Conservation (phyloP, 2,329 filamentous ascomycete genomes). For the Aureobasidium sp. region DNA sequence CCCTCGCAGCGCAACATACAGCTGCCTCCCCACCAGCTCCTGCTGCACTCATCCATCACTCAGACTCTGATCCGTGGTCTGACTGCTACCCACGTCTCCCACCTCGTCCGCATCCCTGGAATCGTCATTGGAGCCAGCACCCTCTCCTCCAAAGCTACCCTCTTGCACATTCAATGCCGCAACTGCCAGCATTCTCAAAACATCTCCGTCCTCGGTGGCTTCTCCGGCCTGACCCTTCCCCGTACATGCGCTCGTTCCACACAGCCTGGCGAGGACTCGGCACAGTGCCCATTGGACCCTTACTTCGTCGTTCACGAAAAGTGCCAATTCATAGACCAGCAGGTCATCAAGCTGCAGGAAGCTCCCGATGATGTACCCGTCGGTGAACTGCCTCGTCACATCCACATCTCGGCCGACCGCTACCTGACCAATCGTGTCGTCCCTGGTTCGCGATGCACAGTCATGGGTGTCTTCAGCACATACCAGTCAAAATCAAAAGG, state of each 20-base stretch:
- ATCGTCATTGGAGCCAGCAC: conserved; percentile 97
- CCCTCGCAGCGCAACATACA: conserved; percentile 60
- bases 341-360: conserved; percentile 96
- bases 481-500: conserved; percentile 83
- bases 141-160: conserved; percentile 89
- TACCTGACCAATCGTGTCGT: conserved; percentile 95
- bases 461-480: conserved; percentile 97
- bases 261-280: conserved; percentile 53
- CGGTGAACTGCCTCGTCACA: conserved; percentile 88
- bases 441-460: conserved; percentile 84
- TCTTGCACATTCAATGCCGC: conserved; percentile 79
- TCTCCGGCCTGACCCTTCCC: conserved; percentile 78
- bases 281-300: conserved; percentile 84
- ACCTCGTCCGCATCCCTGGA: conserved; percentile 91
- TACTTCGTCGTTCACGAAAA: conserved; percentile 95
- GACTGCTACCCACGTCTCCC: conserved; percentile 84
- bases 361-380: conserved; percentile 96
- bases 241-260: conserved; percentile 61
- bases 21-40: conserved; percentile 86
- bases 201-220: conserved; percentile 73
- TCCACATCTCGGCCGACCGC: conserved; percentile 91
- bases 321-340: conserved; percentile 92
- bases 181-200: conserved; percentile 69
- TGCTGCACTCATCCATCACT: conserved; percentile 85
- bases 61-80: conserved; percentile 91